Percentiles rank a stretch among this genome's conserved stretches.
Conservation (phyloP, 352 stramenopile genomes). For the Globisporangium radiosum region DNA sequence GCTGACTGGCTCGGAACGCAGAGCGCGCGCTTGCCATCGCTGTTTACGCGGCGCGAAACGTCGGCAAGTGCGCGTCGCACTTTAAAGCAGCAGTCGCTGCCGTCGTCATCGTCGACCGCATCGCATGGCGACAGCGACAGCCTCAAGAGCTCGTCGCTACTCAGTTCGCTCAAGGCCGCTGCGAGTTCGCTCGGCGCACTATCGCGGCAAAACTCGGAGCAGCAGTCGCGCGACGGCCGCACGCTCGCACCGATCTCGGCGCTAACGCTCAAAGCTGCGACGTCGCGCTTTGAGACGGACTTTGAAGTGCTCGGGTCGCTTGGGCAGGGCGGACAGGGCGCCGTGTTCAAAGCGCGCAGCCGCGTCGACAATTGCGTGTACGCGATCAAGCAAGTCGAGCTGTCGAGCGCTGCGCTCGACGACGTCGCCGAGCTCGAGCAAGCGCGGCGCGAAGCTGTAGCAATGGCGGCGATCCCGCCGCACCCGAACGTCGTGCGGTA, state of each 20-base stretch:
- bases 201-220: background rate
- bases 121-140: conserved; percentile 1
- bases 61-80: conserved; percentile 5
- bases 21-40: conserved; percentile 22
- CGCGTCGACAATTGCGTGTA: conserved; percentile 67
- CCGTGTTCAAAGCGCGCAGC: conserved; percentile 70
- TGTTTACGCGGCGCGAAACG: conserved; percentile 24
- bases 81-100: no score
- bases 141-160: background rate
- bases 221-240: background rate
- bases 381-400: conserved; percentile 70
- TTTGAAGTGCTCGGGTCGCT: conserved; percentile 63
- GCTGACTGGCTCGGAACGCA: conserved; percentile 43
- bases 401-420: conserved; percentile 34
- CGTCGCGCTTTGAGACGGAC: conserved; percentile 61
- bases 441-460: conserved; percentile 64
- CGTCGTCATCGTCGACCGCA: background rate
- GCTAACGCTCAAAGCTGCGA: background rate
- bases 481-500: conserved; percentile 78
- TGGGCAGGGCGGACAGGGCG: conserved; percentile 66
- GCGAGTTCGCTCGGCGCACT: conserved; percentile 1
- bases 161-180: conserved; percentile 4
- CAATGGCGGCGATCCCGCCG: conserved; percentile 63
- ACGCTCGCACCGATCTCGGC: background rate
- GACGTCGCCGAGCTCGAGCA: conserved; percentile 44